phyloP scores from a whole-genome alignment of 164 flowering plant genomes.

The Protea cynaroides region DNA sequence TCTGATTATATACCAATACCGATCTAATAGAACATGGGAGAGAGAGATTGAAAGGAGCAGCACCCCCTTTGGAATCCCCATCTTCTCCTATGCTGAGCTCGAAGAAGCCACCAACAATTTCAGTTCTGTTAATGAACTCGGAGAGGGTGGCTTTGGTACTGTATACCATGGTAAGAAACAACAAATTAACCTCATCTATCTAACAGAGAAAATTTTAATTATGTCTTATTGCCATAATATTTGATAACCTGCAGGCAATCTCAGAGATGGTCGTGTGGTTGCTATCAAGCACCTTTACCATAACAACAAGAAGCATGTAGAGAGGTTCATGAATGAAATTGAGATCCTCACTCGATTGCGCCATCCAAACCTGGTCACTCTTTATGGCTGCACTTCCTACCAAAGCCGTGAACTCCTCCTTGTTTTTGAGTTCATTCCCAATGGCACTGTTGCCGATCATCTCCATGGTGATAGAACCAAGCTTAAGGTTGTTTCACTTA shows the following conservation, averaged over 20 bases:
- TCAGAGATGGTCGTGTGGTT: background rate
- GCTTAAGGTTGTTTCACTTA: background rate
- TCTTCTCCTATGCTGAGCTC: constrained; percentile 27
- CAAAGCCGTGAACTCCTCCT: background rate
- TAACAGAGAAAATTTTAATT: no score
- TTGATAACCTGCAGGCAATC: no score
- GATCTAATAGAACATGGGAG: background rate
- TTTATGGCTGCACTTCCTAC: constrained; percentile 1
- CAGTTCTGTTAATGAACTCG: constrained; percentile 26
- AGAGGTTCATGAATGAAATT: constrained; percentile 5
- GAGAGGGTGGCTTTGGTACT: constrained; percentile 32
- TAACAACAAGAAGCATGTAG: background rate
- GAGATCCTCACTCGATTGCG: background rate
- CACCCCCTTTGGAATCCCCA: constrained; percentile 13
- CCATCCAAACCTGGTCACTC: constrained; percentile 1
- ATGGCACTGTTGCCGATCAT: constrained; percentile 4
- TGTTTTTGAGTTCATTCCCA: background rate
- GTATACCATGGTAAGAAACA: constrained; percentile 28
- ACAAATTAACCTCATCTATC: no score
- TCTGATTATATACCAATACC: no score
- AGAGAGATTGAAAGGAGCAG: constrained; percentile 13
- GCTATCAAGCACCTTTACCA: background rate
- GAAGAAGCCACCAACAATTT: constrained; percentile 34
- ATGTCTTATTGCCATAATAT: no score
- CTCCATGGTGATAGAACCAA: background rate